Conservation (phyloP, 2,329 filamentous ascomycete species). For the Juglanconis juglandina region DNA sequence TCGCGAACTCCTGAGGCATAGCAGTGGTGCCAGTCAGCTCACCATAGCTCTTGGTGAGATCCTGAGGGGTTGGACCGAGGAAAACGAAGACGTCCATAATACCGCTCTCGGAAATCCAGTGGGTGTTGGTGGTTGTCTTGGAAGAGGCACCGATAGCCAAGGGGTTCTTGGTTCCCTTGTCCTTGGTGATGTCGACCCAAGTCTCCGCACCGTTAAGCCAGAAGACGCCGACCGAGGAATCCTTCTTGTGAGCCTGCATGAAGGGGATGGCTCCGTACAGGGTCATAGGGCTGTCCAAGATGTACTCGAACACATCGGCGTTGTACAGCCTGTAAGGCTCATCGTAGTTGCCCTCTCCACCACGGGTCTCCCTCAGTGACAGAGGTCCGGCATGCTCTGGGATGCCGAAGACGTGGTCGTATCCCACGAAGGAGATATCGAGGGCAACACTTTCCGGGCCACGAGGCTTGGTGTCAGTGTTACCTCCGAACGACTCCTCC, state of each 20-base stretch:
- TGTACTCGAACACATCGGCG: conserved; percentile 95
- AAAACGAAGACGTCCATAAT: conserved; percentile 92
- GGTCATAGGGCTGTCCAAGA: conserved; percentile 96
- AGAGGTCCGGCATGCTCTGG: conserved; percentile 87
- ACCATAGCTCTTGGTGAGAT: conserved; percentile 77
- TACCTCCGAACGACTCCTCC: conserved; percentile 94
- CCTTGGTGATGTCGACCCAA: conserved; percentile 92
- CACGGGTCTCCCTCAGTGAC: conserved; percentile 85
- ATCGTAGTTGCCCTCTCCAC: conserved; percentile 76
- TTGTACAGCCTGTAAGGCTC: conserved; percentile 97
- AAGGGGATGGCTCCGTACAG: conserved; percentile 96
- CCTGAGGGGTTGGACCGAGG: conserved; percentile 79
- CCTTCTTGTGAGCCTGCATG: conserved; percentile 94
- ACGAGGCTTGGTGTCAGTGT: conserved; percentile 91
- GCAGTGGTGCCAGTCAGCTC: conserved; percentile 90
- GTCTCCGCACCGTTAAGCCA: conserved; percentile 98
- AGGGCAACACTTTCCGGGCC: conserved; percentile 89
- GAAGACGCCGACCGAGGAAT: conserved; percentile 91
- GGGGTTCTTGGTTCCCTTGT: conserved; percentile 69
- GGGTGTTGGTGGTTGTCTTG: conserved; percentile 77
- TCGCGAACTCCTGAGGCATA: conserved; percentile 85
- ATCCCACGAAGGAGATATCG: conserved; percentile 89
- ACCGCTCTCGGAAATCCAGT: conserved; percentile 95
- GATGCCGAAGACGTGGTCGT: conserved; percentile 89
- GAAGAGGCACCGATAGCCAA: conserved; percentile 67